Percentiles rank a stretch among this genome's conserved stretches.
phyloP scores from a whole-genome alignment of 306 rosid species.

The Castanea mollissima region DNA sequence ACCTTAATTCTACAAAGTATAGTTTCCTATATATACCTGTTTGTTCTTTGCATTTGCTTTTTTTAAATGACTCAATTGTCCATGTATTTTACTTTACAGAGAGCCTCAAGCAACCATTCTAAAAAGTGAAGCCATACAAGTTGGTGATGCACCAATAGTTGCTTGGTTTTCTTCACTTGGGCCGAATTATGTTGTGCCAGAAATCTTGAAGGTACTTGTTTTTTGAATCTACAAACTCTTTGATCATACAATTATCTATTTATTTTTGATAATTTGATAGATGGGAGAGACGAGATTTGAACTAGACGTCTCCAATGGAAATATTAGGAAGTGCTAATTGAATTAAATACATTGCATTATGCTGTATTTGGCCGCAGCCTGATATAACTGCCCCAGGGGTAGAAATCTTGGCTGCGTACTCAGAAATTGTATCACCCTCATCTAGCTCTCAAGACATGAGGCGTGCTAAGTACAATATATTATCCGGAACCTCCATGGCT shows the following conservation, averaged over 20 bases:
- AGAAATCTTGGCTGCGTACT: conserved; percentile 30
- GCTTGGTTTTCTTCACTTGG: not conserved
- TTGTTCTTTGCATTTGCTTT: not conserved
- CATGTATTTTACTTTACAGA: not conserved
- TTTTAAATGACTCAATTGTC: no score
- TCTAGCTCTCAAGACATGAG: not conserved
- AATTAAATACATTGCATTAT: not conserved
- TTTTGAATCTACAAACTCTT: no score
- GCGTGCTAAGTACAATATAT: conserved; percentile 3
- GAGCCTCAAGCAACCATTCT: not conserved
- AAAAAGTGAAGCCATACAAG: not conserved
- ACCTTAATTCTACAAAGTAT: conserved; percentile 3
- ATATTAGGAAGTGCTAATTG: no score
- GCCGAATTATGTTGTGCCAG: not conserved
- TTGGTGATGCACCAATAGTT: not conserved
- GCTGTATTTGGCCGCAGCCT: conserved; percentile 23
- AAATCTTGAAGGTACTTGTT: not conserved
- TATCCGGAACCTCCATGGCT: conserved; percentile 41
- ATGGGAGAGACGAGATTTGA: no score
- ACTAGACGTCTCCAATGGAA: no score
- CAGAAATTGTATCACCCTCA: conserved; percentile 3
- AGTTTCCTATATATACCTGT: not conserved
- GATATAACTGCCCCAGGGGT: conserved; percentile 36
- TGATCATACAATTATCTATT: not conserved
- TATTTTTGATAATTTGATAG: no score